Base-by-base conservation (phyloP, 495 filamentous ascomycete species). In the Annulohypoxylon nitens region DNA sequence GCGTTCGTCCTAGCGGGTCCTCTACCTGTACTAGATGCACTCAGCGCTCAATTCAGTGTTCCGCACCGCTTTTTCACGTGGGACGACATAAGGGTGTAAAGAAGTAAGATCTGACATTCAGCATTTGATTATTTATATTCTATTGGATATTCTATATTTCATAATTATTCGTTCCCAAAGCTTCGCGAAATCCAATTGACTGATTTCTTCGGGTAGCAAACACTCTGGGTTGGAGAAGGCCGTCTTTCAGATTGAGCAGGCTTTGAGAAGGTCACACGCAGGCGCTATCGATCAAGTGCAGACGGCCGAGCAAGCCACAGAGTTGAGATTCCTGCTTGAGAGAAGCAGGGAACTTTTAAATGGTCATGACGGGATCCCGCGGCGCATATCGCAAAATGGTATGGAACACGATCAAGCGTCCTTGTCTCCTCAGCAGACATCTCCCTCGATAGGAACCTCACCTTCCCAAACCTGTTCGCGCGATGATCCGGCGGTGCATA, bases 51-150 rank as follows among this genome's bases (percentile, higher is more conserved):
- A 78, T 83, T 1, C 87, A 92, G 50, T 92, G 91, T 76, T 81
- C 90, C 9, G 86, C 91, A 9, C 90, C 90, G 2, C 88, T 86
- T 43, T 90, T 92, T 78, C 90, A 90, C 55, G 84, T 92, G 9
- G 91, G 91, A 8, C 83, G 91, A 64, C 90, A 91, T 66, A 92
- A 92, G 77, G 91, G 91, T 3, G 89, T 92, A 48, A 92, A 92
- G 76, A 93, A 93, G 90, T 90, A 77, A 82, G 87, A 78, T 20
- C 43, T 18, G 43, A 18, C 43, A 2, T 47, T 47, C 6, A 8
- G 6, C 18, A 47, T 47, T 12, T 47, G 18, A 45, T 16, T 7
- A 10, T 45, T 45, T 2, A 5, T 16, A 45, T 45, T 45, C 20
- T 23, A 23, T 23, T 47, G 16, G 10, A 20, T 47, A 9, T 47